Conservation (phyloP, 2,329 filamentous ascomycete genomes). For the Sporothrix globosa region DNA sequence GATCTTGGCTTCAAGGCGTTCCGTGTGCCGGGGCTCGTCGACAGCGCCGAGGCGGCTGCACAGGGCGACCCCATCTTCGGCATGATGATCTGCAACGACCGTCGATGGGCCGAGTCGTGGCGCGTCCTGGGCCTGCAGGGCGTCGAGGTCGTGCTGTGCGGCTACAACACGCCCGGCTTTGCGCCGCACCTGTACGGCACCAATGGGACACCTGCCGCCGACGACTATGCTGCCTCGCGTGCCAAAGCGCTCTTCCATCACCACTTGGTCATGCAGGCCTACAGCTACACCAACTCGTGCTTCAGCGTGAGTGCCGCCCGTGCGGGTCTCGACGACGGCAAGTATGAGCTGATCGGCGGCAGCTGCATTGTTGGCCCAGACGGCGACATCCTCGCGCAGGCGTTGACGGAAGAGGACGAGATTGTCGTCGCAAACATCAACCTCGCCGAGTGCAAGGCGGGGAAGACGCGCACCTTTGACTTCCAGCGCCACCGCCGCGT, state of each 20-base stretch:
- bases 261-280: conserved; percentile 53
- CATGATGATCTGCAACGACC: conserved; percentile 60
- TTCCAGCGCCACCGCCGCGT: conserved; percentile 36
- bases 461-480: conserved; percentile 36
- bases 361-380: conserved; percentile 49
- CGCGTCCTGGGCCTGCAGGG: conserved; percentile 55
- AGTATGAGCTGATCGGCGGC: conserved; percentile 50
- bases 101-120: conserved; percentile 58
- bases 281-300: conserved; percentile 56
- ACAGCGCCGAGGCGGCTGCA: conserved; percentile 42
- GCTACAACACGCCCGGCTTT: conserved; percentile 55
- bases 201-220: conserved; percentile 55
- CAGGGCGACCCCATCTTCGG: conserved; percentile 57
- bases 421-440: conserved; percentile 35
- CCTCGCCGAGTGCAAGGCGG: conserved; percentile 34
- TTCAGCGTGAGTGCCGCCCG: conserved; percentile 54
- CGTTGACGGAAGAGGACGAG: conserved; percentile 53
- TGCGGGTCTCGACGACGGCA: conserved; percentile 54
- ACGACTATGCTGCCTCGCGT: conserved; percentile 48
- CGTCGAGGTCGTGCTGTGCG: conserved; percentile 50
- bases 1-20: conserved; percentile 59
- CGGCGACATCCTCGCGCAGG: conserved; percentile 54
- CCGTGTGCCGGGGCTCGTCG: conserved; percentile 53
- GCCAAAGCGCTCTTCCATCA: conserved; percentile 55
- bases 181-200: conserved; percentile 53